Percentiles rank a stretch among this genome's conserved stretches.
Conservation (phyloP, 2,329 filamentous ascomycete species). For the Fusarium guadeloupense region DNA sequence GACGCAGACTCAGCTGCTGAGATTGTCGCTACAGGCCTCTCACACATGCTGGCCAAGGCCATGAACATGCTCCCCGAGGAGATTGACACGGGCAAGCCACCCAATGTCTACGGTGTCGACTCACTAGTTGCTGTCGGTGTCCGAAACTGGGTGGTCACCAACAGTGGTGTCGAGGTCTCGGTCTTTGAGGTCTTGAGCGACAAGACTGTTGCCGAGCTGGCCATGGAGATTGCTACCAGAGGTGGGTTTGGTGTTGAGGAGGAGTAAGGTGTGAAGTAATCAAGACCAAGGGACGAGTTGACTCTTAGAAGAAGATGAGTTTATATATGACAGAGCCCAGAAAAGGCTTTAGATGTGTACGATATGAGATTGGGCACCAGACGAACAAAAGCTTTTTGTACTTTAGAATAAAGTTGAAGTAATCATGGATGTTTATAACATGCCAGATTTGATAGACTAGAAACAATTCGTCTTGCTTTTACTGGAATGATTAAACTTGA, state of each 20-base stretch:
- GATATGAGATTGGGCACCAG: not conserved
- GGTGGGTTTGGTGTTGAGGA: conserved; percentile 42
- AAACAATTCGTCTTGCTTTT: not conserved
- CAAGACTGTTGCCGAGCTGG: conserved; percentile 52
- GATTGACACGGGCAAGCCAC: conserved; percentile 53
- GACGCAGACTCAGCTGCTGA: conserved; percentile 44
- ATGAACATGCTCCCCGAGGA: conserved; percentile 57
- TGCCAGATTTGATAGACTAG: not conserved
- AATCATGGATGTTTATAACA: not conserved
- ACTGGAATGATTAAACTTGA: not conserved
- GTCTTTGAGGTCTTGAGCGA: conserved; percentile 60
- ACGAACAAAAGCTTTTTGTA: not conserved
- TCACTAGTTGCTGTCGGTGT: conserved; percentile 62
- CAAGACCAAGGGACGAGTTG: not conserved
- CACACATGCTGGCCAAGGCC: conserved; percentile 54
- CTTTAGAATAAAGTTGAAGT: not conserved
- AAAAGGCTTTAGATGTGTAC: not conserved
- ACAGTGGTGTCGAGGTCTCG: conserved; percentile 55
- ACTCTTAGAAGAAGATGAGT: not conserved
- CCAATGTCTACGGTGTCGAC: conserved; percentile 61
- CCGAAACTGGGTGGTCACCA: conserved; percentile 60
- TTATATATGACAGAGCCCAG: not conserved
- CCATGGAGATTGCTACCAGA: conserved; percentile 48
- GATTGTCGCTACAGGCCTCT: conserved; percentile 51
- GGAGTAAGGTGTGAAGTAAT: conserved; percentile 1